Evolutionary conservation across 305 asterid genomes (phyloP), one percentile per base, ranked within the genome.

Genomic region (Fraxinus sp.): DNA sequence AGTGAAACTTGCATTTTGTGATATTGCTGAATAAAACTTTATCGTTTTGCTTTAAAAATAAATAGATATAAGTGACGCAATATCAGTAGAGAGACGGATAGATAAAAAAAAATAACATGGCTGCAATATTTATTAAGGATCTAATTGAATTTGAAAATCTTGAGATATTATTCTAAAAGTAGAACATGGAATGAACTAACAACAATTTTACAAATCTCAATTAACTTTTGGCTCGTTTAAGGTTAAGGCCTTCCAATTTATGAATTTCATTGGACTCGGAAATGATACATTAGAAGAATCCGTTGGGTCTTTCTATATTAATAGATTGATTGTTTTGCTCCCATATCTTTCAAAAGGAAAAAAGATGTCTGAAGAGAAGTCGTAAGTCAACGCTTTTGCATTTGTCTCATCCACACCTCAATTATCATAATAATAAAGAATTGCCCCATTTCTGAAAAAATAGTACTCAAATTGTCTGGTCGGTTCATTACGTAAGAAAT

Each of bases 401-500:
- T 59, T 57, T 0, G 20, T 4, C 64, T 72, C 80, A 43, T 70
- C 73, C 75, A 13, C 72, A 81, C 57, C 79, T 28, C 32, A 18
- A 59, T 62, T 57, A 18, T 5, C 49, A 79, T 75, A 22, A 9
- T 30, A 30, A 4, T 32, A 79, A 37, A 20, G 14, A 33, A 75
- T 7, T 64, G 84, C 75, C 37, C 81, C 73, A 78, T 64, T 78
- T 83, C 28, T 71, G 6, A 71, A 71, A 71, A 46, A 4, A 26
- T 5, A 77, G 33, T 2, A 66, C 66, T 59, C 2, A 6, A 79
- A 20, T 64, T 64, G 3, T 24, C 73, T 10, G 7, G 85, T 85
- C 82, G 85, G 88, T 74, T 75, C 49, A 55, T 73, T 75, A 84
- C 64, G 77, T 79, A 26, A 4, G 13, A 81, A 28, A 62, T 7